These are phyloP conservation scores for Naganishia sp. DNA, from an alignment of 1,284 basidiomycete species.

Conservation along the genomic window DNA sequence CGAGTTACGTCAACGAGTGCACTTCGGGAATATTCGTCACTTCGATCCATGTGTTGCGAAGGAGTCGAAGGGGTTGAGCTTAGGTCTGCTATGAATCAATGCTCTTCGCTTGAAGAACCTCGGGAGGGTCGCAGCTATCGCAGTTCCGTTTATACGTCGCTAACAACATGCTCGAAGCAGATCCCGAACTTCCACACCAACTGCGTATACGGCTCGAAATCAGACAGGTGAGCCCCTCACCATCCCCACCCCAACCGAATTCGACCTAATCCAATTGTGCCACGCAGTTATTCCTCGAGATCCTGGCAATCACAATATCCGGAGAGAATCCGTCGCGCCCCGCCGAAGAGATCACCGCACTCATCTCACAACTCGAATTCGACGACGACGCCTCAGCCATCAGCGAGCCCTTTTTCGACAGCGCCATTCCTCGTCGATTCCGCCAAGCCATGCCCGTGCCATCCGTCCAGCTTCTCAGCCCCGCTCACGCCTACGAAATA, in stretches of 20 bases:
- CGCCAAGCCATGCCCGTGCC: conserved; percentile 29
- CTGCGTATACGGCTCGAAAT: conserved; percentile 9
- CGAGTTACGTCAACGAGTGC: too few relatives aligned
- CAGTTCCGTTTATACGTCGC: too few relatives aligned
- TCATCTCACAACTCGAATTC: not conserved
- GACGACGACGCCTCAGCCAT: not conserved
- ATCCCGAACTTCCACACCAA: conserved; percentile 4
- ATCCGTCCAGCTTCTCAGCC: not conserved
- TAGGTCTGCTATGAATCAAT: too few relatives aligned
- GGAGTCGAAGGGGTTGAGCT: too few relatives aligned
- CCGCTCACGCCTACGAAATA: not conserved
- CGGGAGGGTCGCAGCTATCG: not conserved
- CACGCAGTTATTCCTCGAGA: conserved; percentile 2
- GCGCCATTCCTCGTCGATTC: conserved; percentile 4
- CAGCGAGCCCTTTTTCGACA: conserved; percentile 18
- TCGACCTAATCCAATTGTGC: not conserved
- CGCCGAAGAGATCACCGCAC: not conserved
- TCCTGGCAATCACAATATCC: conserved; percentile 4
- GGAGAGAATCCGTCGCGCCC: not conserved
- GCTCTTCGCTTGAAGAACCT: not conserved
- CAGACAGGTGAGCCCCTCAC: conserved; percentile 7
- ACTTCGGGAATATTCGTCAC: not conserved
- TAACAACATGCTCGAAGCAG: not conserved
- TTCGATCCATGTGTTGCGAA: not conserved
- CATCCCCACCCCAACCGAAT: not conserved